Evolutionary conservation across 225 moss, liverwort and hornwort genomes (phyloP), one percentile per base, ranked within the genome.

Genomic region (Sphagnum tenellum): DNA sequence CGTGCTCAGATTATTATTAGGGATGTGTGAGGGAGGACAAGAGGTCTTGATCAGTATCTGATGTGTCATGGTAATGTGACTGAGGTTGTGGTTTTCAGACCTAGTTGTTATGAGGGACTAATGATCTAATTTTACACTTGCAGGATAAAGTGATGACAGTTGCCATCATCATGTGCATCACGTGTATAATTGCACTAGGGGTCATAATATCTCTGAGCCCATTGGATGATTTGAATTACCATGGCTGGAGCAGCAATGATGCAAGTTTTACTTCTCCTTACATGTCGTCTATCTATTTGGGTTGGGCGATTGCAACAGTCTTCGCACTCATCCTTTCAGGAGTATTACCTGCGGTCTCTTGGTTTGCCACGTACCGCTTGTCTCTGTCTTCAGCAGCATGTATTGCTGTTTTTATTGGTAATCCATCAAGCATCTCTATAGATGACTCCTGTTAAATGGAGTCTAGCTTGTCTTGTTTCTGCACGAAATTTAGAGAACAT

Each of bases 341-440:
- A 71, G 76, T 81, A 60, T 69, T 98, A 68, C 96, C 96, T 13
- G 90, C 96, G 48, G 72, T 93, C 63, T 93, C 96, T 72, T 98
- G 96, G 96, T 98, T 98, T 82, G 92, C 93, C 48, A 92, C 96
- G 0, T 98, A 93, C 66, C 86, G 96, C 69, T 98, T 98, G 64
- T 90, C 93, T 55, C 78, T 93, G 63, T 93, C 96, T 29, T 98
- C 96, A 47, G 93, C 93, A 56, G 72, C 93, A 5, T 98, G 96
- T 73, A 80, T 93, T 47, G 87, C 89, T 65, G 73, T 84, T 46
- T 98, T 98, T 68, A 84, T 89, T 64, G 96, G 96, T 98, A 85
- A 29, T 29, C 29, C 29, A 29, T 29, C 29, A 29, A 29, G 29
- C 29, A 29, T 29, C 29, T 29, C 29, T 29, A 29, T 1, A 29